Base-by-base conservation (phyloP, 306 rosid genomes). In the Vigna unguiculata region DNA sequence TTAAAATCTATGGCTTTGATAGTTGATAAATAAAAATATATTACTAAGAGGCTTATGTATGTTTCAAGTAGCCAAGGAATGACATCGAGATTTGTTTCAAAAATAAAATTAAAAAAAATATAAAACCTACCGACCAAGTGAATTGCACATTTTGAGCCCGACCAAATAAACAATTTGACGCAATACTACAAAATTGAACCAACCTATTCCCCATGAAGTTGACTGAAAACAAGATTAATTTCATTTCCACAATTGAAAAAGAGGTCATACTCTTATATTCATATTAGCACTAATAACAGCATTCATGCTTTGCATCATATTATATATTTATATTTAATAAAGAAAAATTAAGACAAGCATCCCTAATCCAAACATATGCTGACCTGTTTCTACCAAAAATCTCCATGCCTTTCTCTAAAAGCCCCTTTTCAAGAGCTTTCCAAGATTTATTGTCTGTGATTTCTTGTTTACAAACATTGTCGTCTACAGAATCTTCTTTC, bases 321-420 rank as follows among this genome's bases (percentile, higher is more conserved):
- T 45, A 80, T 45, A 54, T 34, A 55, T 71, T 8, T 20, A 30
- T 60, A 60, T 30, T 7, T 32, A 60, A 32, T 20, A 65, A 46
- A 66, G 53, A 21, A 83, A 76, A 78, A 20, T 59, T 54, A 77
- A 46, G 61, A 53, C 48, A 68, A 9, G 58, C 54, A 60, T 41
- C 71, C 43, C 79, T 45, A 34, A 63, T 45, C 64, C 21, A 75
- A 80, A 67, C 67, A 75, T 76, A 65, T 63, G 75, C 92, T 82
- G 65, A 95, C 97, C 99, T 92, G 89, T 91, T 89, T 83, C 90
- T 86, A 70, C 98, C 98, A 88, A 96, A 96, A 74, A 96, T 92
- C 82, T 91, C 93, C 78, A 86, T 53, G 51, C 99, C 99, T 89
- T 96, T 92, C 73, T 96, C 97, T 28, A 92, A 83, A 87, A 96